phyloP scores from a whole-genome alignment of 345 rosid species.

The Bretschneidera sinensis region DNA sequence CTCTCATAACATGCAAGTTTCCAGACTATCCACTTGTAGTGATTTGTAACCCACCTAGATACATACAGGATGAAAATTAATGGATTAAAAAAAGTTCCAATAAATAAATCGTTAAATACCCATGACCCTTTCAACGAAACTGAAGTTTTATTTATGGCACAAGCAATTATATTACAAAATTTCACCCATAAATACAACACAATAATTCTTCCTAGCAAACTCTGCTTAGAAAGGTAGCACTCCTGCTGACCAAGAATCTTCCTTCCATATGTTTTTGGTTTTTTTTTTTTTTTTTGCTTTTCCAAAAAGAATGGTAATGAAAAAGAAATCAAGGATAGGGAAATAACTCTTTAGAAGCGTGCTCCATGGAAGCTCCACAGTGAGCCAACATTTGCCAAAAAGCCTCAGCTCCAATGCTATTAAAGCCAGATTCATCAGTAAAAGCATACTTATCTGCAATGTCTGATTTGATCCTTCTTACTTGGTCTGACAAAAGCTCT shows the following conservation, averaged over 20 bases:
- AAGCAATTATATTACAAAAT: too few species aligned
- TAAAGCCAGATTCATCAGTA: conserved; percentile 45
- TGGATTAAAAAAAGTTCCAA: background rate
- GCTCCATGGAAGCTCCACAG: conserved; percentile 66
- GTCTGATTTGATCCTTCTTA: conserved; percentile 41
- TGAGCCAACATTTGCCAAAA: conserved; percentile 50
- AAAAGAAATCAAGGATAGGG: conserved; percentile 17
- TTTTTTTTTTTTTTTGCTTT: too few species aligned
- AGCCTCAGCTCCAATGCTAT: conserved; percentile 50
- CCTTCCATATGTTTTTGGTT: background rate
- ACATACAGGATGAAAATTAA: conserved; percentile 15
- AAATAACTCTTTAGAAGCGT: conserved; percentile 59
- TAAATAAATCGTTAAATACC: too few species aligned
- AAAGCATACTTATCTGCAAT: conserved; percentile 59
- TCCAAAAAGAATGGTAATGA: background rate
- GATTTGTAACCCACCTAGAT: conserved; percentile 81
- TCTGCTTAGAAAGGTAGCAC: background rate
- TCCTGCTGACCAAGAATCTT: background rate
- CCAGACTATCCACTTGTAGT: conserved; percentile 95
- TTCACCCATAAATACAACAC: background rate
- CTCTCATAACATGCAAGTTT: conserved; percentile 82
- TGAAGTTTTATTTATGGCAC: too few species aligned
- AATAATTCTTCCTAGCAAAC: background rate
- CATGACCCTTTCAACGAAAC: background rate
- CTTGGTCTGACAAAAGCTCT: conserved; percentile 34